Evolutionary conservation across 345 rosid genomes (phyloP).

Genomic region (Abelmoschus esculentus): DNA sequence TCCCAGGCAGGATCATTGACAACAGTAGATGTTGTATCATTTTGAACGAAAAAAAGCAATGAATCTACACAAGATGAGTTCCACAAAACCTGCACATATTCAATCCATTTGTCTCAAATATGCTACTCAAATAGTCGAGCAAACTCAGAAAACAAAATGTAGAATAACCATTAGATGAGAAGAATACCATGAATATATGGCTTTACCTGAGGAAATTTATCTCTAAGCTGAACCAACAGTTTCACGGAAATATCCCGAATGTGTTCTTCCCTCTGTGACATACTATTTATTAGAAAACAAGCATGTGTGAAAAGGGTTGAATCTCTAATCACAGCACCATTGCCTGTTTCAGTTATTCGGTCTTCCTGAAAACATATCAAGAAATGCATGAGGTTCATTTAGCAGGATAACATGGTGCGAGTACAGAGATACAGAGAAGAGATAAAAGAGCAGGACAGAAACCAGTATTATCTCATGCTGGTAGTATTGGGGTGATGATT

Average conservation of each 20-base stretch:
- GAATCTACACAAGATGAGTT: slow-evolving; percentile 87
- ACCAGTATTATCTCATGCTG: neutral
- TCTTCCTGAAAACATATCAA: slow-evolving; percentile 70
- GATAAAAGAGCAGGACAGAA: neutral
- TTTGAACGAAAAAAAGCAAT: slow-evolving; percentile 69
- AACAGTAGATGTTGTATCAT: slow-evolving; percentile 53
- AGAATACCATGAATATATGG: slow-evolving; percentile 7
- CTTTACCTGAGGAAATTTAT: slow-evolving; percentile 92
- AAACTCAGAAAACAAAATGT: neutral
- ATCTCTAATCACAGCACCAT: slow-evolving; percentile 76
- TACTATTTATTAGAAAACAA: slow-evolving; percentile 83
- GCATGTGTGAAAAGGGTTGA: slow-evolving; percentile 72
- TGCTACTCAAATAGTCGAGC: slow-evolving; percentile 14
- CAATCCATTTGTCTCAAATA: slow-evolving; percentile 11
- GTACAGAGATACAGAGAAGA: slow-evolving; percentile 9
- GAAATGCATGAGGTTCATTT: slow-evolving; percentile 14
- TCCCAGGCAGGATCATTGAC: slow-evolving; percentile 89
- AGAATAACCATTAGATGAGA: neutral
- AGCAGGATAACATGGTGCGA: slow-evolving; percentile 6
- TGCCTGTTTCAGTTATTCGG: slow-evolving; percentile 64
- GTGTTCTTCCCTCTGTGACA: slow-evolving; percentile 96
- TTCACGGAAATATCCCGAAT: slow-evolving; percentile 78
- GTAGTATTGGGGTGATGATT: neutral
- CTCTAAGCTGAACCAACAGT: slow-evolving; percentile 85
- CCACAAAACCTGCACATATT: slow-evolving; percentile 80